Evolutionary conservation across 441 rosid species (phyloP), one percentile per base, ranked within the genome.

Genomic region (Biscutella auriculata): DNA sequence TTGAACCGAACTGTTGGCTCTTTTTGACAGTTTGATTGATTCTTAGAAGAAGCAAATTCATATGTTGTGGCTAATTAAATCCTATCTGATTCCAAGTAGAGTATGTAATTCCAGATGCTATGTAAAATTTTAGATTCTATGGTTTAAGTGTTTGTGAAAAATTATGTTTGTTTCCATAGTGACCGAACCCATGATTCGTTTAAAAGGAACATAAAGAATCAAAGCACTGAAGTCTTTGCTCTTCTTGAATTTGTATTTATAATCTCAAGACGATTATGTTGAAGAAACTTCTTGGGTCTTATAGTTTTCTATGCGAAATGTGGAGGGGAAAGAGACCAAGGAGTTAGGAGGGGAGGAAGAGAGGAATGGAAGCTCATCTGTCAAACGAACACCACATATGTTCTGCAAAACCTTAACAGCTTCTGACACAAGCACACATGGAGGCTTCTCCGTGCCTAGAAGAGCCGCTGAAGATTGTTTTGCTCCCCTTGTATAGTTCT

Each of bases 391-490:
- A 27, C 87, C 89, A 52, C 96, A 88, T 67, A 85, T 85, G 92
- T 88, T 85, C 72, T 88, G 95, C 72, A 88, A 88, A 69, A 85
- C 96, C 53, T 81, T 88, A 41, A 88, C 96, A 16, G 96, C 96
- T 72, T 85, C 96, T 34, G 96, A 88, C 70, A 88, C 96, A 33
- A 88, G 96, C 75, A 85, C 96, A n/a, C 97, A 88, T 72, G 97
- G 97, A 65, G 97, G 97, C 19, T 88, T 88, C 73, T 88, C 95
- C 3, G 95, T 88, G 39, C 95, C 95, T 5, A 80, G 96, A 21
- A 67, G 96, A 73, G 95, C 95, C 28, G 96, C 96, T 10, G 95
- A 88, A 71, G 95, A 88, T 59, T 88, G 97, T 63, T 85, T 88
- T 19, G 78, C 97, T 71, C 87, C 95, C 47, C 79, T 88, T 77